Conservation (phyloP, 306 rosid genomes). For the Cicer arietinum region DNA sequence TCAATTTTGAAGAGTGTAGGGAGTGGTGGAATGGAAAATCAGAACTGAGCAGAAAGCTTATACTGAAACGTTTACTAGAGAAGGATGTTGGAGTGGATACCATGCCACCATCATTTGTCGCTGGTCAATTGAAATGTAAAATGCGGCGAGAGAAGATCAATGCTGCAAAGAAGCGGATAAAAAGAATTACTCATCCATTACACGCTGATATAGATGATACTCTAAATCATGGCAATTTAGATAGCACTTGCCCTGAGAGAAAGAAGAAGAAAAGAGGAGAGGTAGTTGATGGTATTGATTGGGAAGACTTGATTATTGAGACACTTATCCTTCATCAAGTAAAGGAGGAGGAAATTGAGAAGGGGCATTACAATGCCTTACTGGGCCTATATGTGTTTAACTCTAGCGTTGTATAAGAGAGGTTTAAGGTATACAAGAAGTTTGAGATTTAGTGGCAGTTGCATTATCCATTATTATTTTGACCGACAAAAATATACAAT, state of each 20-base stretch:
- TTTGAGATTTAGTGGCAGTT: slow-evolving; percentile 12
- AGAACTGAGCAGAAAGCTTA: slow-evolving; percentile 71
- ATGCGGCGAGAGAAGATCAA: slow-evolving; percentile 66
- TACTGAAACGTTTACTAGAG: slow-evolving; percentile 61
- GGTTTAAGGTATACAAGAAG: slow-evolving; percentile 13
- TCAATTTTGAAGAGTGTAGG: slow-evolving; percentile 47
- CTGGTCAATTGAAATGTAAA: slow-evolving; percentile 51
- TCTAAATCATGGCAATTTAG: not conserved
- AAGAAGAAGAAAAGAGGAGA: slow-evolving; percentile 62
- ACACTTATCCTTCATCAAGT: slow-evolving; percentile 78
- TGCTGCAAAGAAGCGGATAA: slow-evolving; percentile 70
- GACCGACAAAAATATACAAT: not conserved
- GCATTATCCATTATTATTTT: not conserved
- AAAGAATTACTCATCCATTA: slow-evolving; percentile 59
- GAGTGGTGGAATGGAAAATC: slow-evolving; percentile 91
- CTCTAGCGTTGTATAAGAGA: slow-evolving; percentile 48
- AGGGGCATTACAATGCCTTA: slow-evolving; percentile 75
- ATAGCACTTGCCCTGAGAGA: slow-evolving; percentile 25
- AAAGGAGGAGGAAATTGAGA: slow-evolving; percentile 82
- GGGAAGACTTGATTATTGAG: slow-evolving; percentile 90
- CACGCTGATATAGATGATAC: slow-evolving; percentile 31
- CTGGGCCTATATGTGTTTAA: slow-evolving; percentile 70
- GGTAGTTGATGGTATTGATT: slow-evolving; percentile 51
- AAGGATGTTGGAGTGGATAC: slow-evolving; percentile 74
- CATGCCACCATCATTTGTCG: slow-evolving; percentile 75